Conservation (phyloP, 306 rosid species). For the Inga leiocalycina region DNA sequence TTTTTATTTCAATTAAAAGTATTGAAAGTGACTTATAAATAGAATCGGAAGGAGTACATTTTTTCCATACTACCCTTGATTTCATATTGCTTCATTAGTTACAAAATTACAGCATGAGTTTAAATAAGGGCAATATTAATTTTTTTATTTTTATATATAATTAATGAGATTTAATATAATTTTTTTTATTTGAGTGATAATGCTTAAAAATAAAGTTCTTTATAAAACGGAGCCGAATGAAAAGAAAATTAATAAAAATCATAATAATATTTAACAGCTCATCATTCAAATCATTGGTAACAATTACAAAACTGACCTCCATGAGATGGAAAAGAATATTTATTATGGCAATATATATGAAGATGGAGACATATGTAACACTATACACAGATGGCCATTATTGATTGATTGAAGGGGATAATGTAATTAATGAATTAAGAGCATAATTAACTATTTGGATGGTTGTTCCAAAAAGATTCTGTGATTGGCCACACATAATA, state of each 20-base stretch:
- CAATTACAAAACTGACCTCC: neutral
- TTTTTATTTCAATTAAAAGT: too few species aligned
- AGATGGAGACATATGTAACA: neutral
- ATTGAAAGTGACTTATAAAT: too few species aligned
- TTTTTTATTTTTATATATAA: too few species aligned
- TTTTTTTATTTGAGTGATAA: too few species aligned
- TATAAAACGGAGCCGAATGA: neutral
- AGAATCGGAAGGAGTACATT: rapidly evolving
- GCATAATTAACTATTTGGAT: neutral
- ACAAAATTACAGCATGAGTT: too few species aligned
- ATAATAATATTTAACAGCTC: neutral
- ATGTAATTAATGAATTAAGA: neutral
- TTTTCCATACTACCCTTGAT: neutral
- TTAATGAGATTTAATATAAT: too few species aligned
- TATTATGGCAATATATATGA: neutral
- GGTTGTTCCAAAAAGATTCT: conserved; percentile 14
- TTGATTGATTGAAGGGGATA: neutral
- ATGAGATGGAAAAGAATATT: neutral
- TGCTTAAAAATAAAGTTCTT: too few species aligned
- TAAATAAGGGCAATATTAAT: too few species aligned
- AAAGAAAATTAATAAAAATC: neutral
- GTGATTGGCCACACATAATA: conserved; percentile 16
- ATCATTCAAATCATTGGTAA: neutral
- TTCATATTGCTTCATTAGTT: too few species aligned
- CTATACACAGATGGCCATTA: neutral